Evolutionary conservation across 257 asterid genomes (phyloP), one percentile per base, ranked within the genome.

Genomic region (Solanum lycopersicoides): DNA sequence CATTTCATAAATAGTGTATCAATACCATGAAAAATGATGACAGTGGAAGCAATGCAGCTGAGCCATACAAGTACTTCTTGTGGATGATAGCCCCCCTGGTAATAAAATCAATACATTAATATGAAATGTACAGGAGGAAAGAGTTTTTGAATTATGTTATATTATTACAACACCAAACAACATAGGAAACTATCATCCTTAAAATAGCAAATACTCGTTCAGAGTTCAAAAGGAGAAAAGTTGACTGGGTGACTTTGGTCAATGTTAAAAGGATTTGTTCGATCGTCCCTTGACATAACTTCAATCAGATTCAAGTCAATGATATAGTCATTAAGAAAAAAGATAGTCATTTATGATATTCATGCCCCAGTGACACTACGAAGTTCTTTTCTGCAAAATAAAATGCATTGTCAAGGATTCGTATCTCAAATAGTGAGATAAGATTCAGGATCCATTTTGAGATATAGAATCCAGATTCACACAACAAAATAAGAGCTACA

Each of bases 81-180:
- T 97, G 99, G 90, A 96, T 90, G 88, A 92, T 90, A 42, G 96
- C 85, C 86, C 99, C 99, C 98, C 99, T 95, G 91, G 72, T 12
- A 86, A 45, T 5, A 87, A 37, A 45, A 69, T 87, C 91, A 87
- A 87, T 53, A 84, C 77, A 82, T 12, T 72, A 42, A 80, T 69
- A 30, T 84, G 45, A 50, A 80, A 47, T 11, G 37, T 73, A 53
- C 5, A 32, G 80, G 28, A 87, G 44, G 86, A 45, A 15, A 47
- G 30, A 44, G 59, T 30, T 28, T 47, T 47, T 47, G 84, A 47
- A 45, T 80, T 28, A 80, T 45, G 25, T 47, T 80, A 16, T 23
- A n/a, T 32, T 23, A 35, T 32, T 71, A 72, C 42, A 86, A 32
- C 39, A 86, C 66, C 44, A 60, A 44, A n/a, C 34, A 85, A 28